Evolutionary conservation across 345 rosid species (phyloP), one percentile per base, ranked within the genome.

Genomic region (Capsella bursapastoris): DNA sequence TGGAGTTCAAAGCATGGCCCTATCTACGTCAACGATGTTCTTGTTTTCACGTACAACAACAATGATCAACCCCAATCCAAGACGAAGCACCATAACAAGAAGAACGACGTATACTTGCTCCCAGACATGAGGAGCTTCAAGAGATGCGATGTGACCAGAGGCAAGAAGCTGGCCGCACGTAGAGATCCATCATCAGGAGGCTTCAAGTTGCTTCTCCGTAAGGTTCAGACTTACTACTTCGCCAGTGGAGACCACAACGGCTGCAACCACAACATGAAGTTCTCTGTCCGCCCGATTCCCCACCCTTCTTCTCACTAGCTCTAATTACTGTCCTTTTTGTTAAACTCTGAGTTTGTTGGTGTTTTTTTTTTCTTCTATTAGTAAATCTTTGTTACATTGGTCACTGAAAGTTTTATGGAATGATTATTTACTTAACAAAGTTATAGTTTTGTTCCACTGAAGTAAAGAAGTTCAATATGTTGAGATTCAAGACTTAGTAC

Each of bases 51-150:
- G 44, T 57, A 57, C n/a, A 57, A 57, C 28, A 57, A 57, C 44
- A 8, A 57, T 2, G 13, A 57, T 35, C 63, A 32, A 57, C 15
- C 41, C 7, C 62, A 57, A 57, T 57, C 61, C 61, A 57, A n/a
- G 62, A 57, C 43, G 3, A 57, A 57, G 3, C 64, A 60, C 7
- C 29, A 22, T n/a, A 38, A 38, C 11, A 62, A 13, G 6, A 14
- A 56, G 40, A 57, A 57, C 43, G 35, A 57, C 38, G 62, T 57
- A 1, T 57, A 57, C 62, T 57, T 57, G 43, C 62, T 57, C 43
- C 62, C 27, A 34, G 62, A 57, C 62, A 32, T 15, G 41, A 57
- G 25, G 3, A 57, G 62, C 43, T 57, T n/a, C 43, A 57, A 57
- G 43, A 57, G 62, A 8, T 57, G 62, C 62, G 27, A 57, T n/a